phyloP scores from a whole-genome alignment of 768 basidiomycete species.

The Lactifluus hygrophoroides region DNA sequence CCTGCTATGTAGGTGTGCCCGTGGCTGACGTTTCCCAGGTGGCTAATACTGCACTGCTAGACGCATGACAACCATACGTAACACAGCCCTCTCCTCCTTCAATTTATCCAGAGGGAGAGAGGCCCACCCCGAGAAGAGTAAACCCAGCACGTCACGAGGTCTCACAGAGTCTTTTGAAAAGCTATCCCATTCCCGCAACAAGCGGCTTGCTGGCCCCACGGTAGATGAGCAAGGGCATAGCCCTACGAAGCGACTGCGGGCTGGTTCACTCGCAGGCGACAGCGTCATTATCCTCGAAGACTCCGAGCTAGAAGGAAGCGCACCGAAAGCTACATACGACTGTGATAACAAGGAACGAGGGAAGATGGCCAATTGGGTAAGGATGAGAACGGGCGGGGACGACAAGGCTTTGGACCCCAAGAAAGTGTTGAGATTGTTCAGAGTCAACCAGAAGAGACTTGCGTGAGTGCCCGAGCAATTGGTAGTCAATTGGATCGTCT shows the following conservation, averaged over 20 bases:
- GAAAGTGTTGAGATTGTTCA: slow-evolving; percentile 39
- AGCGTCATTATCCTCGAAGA: slow-evolving; percentile 25
- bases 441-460: slow-evolving; percentile 35
- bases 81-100: slow-evolving; percentile 4
- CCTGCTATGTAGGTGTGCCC: slow-evolving; percentile 47
- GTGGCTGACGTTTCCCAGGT: not conserved
- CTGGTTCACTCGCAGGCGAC: not conserved
- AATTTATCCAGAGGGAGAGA: not conserved
- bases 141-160: not conserved
- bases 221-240: not conserved
- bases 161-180: not conserved
- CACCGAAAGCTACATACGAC: not conserved
- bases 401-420: slow-evolving; percentile 25
- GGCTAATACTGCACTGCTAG: not conserved
- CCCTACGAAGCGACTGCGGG: slow-evolving; percentile 19
- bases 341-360: slow-evolving; percentile 14
- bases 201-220: not conserved
- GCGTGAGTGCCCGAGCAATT: slow-evolving; percentile 31
- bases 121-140: not conserved
- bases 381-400: not conserved
- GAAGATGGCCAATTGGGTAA: not conserved
- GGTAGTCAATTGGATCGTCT: not conserved
- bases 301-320: slow-evolving; percentile 20
- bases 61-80: slow-evolving; percentile 1
- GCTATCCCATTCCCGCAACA: not conserved